Evolutionary conservation across 140 eudicot species (phyloP), one percentile per base, ranked within the genome.

Genomic region (Flaveria floridana): DNA sequence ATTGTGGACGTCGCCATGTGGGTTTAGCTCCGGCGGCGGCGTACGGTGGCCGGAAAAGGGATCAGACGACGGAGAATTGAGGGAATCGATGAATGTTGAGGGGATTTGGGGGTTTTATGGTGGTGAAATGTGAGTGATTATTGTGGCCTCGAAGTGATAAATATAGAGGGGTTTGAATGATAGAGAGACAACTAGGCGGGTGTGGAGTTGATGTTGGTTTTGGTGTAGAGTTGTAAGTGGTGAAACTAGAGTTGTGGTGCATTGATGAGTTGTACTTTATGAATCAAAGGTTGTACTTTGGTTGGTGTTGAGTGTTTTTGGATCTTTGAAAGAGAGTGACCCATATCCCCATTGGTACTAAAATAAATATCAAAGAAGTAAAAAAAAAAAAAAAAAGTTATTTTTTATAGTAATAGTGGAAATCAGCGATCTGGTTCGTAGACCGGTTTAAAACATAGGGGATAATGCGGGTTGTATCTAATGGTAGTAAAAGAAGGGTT

Each of bases 1-100:
- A 85, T 34, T 25, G 83, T 75, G 37, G 78, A 9, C 47, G 83
- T 44, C 66, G 77, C 81, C 88, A 81, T 78, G 71, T 30, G 30
- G 58, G 41, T 41, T 21, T 41, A 21, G 14, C 42, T 72, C 76
- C 56, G 76, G 61, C 53, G 69, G 41, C 70, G 47, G 61, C 61
- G 30, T n/a, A 44, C 30, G 8, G 70, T 25, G 75, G 59, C 71
- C 76, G 34, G 19, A 66, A 55, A 56, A 37, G 16, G 19, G 52
- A 69, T 28, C 71, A 7, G 30, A 30, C 7, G 62, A 74, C 19
- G 28, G 79, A 7, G 12, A 63, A 74, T 28, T 34, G 41, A 34
- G 1, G 1, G 41, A 34, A 34, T 34, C 41, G 41, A 34, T 34
- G 41, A 34, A 34, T 34, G 41, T 34, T 34, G 41, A 34, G n/a